Percentiles rank a stretch among this genome's conserved stretches.
These are phyloP conservation scores for Raffaelea albimanens DNA, from an alignment of 2,329 filamentous ascomycete genomes.

Conservation along the genomic window DNA sequence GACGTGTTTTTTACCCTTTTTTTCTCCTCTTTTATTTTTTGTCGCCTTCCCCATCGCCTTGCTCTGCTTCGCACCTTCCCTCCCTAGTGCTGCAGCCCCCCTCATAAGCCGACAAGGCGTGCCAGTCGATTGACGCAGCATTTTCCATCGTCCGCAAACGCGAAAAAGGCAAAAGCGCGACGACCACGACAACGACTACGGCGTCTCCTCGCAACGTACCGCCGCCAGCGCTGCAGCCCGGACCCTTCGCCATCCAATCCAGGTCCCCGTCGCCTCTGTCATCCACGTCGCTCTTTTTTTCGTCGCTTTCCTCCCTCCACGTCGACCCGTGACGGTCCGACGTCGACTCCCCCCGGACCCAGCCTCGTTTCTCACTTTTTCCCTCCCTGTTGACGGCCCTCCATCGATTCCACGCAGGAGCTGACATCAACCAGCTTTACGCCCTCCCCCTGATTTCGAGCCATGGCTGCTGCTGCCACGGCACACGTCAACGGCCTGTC, in stretches of 20 bases:
- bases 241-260: no score
- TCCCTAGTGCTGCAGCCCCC: not conserved
- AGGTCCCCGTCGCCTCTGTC: not conserved
- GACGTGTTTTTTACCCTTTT: constrained; percentile 6
- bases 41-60: not conserved
- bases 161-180: constrained; percentile 1
- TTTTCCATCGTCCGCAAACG: not conserved
- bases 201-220: no score
- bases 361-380: not conserved
- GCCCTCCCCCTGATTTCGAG: no score
- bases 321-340: not conserved
- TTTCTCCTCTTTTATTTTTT: not conserved
- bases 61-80: no score
- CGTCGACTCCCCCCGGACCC: not conserved
- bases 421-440: no score
- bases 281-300: not conserved
- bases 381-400: not conserved
- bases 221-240: no score
- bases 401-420: not conserved
- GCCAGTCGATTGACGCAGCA: not conserved
- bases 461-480: constrained; percentile 22
- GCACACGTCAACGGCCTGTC: constrained; percentile 21
- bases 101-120: not conserved
- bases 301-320: not conserved
- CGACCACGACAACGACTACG: not conserved